Evolutionary conservation across 164 flowering plant genomes (phyloP).

Genomic region (Magnolia sinica): DNA sequence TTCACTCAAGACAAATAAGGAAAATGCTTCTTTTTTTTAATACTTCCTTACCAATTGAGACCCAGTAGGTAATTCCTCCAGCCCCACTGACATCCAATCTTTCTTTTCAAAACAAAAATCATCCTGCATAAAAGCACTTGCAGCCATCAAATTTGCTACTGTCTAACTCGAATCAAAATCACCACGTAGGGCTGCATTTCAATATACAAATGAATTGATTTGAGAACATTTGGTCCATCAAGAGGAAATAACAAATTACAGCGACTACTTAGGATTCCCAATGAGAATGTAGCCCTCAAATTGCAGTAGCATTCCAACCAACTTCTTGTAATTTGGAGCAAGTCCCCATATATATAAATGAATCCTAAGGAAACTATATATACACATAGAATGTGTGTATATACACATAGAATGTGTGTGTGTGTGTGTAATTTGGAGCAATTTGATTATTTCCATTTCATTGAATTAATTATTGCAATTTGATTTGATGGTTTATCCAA

Average conservation of each 20-base stretch:
- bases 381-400: too few species aligned
- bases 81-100: constrained; percentile 71
- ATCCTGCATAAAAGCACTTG: constrained; percentile 41
- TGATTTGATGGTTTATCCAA: too few species aligned
- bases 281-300: not conserved
- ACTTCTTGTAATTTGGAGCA: not conserved
- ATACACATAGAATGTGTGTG: too few species aligned
- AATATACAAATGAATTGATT: not conserved
- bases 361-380: not conserved
- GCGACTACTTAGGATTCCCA: too few species aligned
- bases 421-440: too few species aligned
- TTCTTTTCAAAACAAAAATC: constrained; percentile 69
- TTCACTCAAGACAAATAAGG: too few species aligned
- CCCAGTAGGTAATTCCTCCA: constrained; percentile 63
- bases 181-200: not conserved
- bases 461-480: too few species aligned
- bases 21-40: not conserved
- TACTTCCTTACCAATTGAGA: constrained; percentile 56
- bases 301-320: not conserved
- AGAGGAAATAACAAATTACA: too few species aligned
- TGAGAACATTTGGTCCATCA: too few species aligned
- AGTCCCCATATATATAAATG: not conserved
- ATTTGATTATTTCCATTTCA: too few species aligned
- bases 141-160: not conserved
- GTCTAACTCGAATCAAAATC: not conserved